These are phyloP conservation scores for Ganoderma meredithae DNA, from an alignment of 1,284 basidiomycete genomes.

Conservation along the genomic window DNA sequence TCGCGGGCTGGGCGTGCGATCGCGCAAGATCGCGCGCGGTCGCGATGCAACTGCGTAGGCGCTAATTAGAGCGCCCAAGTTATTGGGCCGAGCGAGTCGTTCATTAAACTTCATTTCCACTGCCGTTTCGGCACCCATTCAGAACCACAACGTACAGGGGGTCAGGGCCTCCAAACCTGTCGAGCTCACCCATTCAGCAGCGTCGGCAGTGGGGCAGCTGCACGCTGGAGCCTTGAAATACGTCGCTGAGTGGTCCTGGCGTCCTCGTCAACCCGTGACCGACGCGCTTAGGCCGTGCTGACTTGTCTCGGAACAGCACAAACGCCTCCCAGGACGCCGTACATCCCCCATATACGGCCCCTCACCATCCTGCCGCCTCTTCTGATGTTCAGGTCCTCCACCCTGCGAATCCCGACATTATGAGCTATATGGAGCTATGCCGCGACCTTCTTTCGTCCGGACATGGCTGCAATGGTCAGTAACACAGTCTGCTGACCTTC, in stretches of 20 bases:
- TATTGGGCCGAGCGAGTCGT: not conserved
- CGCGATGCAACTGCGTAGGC: not conserved
- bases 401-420: conserved; percentile 8
- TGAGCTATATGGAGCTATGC: conserved; percentile 24
- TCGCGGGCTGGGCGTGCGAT: not conserved
- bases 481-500: not conserved
- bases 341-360: not conserved
- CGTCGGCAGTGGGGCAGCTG: too few relatives aligned
- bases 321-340: not conserved
- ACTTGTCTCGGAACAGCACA: not conserved
- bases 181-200: not conserved
- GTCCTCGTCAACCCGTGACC: not conserved
- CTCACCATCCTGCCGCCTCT: not conserved
- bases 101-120: not conserved
- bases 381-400: conserved; percentile 1
- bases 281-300: conserved; percentile 2
- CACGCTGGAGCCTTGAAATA: not conserved
- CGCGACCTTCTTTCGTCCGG: conserved; percentile 8
- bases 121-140: not conserved
- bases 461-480: conserved; percentile 8
- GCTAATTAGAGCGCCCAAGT: not conserved
- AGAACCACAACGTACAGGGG: not conserved
- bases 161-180: not conserved
- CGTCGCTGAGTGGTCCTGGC: not conserved
- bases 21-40: not conserved